Conservation (phyloP, 1,284 basidiomycete species). For the Gomphus bonarii region DNA sequence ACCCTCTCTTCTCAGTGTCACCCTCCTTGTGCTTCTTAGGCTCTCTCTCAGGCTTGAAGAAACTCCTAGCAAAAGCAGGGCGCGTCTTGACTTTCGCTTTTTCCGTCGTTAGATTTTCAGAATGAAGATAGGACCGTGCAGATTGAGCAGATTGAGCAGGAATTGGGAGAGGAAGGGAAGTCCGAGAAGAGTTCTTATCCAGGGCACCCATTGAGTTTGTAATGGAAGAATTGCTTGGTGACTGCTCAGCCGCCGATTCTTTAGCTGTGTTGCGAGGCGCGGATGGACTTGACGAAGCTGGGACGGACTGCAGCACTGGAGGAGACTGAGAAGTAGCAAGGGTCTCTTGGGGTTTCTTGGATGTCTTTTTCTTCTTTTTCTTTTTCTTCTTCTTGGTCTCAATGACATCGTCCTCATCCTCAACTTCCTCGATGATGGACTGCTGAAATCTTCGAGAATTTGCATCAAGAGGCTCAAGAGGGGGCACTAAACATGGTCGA, state of each 20-base stretch:
- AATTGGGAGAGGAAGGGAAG: constrained; percentile 33
- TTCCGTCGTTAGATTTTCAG: constrained; percentile 32
- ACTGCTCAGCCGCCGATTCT: constrained; percentile 15
- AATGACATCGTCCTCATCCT: constrained; percentile 45
- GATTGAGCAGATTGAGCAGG: constrained; percentile 60
- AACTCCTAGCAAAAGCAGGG: constrained; percentile 37
- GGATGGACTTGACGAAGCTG: constrained; percentile 15
- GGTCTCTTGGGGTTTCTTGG: constrained; percentile 37
- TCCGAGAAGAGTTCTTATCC: constrained; percentile 28
- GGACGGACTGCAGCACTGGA: constrained; percentile 14
- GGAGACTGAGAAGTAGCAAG: constrained; percentile 12
- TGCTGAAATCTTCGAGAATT: constrained; percentile 27
- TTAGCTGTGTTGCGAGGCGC: constrained; percentile 16
- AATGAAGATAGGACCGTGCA: constrained; percentile 54
- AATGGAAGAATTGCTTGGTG: constrained; percentile 5
- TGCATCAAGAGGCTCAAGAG: not conserved
- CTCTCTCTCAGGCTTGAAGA: constrained; percentile 35
- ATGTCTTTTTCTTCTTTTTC: constrained; percentile 45
- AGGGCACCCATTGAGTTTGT: constrained; percentile 12
- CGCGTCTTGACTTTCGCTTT: constrained; percentile 65
- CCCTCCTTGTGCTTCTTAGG: constrained; percentile 23
- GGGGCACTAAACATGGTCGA: not conserved
- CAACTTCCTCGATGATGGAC: constrained; percentile 55
- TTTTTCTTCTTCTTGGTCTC: constrained; percentile 53
- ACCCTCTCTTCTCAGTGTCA: constrained; percentile 22